A percentile compares a stretch with the other conserved stretches of the same genome.
These are phyloP conservation scores for Globisporangium spiculum DNA, from an alignment of 352 stramenopile species.

Conservation along the genomic window DNA sequence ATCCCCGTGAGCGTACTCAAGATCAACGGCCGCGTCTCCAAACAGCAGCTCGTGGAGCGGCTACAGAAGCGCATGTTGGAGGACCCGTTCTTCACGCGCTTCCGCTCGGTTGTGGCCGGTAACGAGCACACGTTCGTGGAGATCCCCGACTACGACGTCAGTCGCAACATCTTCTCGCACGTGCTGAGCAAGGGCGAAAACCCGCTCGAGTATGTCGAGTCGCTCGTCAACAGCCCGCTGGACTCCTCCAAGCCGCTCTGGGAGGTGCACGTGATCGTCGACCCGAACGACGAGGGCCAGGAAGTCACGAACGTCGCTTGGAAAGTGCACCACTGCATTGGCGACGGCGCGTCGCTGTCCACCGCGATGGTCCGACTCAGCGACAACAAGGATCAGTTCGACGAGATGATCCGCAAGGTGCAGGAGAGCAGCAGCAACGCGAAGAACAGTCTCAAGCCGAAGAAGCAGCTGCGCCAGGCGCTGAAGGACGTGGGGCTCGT, in stretches of 20 bases:
- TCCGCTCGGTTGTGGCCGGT: conserved; percentile 55
- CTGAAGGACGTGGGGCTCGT: conserved; percentile 30
- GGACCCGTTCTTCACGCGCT: conserved; percentile 71
- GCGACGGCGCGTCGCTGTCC: conserved; percentile 64
- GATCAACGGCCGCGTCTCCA: conserved; percentile 43
- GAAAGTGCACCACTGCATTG: conserved; percentile 80
- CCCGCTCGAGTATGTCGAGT: conserved; percentile 61
- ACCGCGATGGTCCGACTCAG: conserved; percentile 66
- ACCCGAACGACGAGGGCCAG: conserved; percentile 24
- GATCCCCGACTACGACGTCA: conserved; percentile 50
- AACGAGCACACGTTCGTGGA: conserved; percentile 57
- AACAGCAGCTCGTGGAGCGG: conserved; percentile 41
- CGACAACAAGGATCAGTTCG: conserved; percentile 63
- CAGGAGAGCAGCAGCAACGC: conserved; percentile 27
- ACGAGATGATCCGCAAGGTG: conserved; percentile 59
- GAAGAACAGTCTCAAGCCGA: conserved; percentile 21
- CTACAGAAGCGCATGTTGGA: conserved; percentile 46
- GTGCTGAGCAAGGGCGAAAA: conserved; percentile 48
- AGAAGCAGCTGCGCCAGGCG: conserved; percentile 22
- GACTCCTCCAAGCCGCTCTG: conserved; percentile 71
- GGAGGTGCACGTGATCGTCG: conserved; percentile 66
- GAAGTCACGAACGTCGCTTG: conserved; percentile 50
- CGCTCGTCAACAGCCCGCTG: conserved; percentile 65
- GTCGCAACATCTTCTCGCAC: conserved; percentile 56
- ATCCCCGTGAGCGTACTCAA: conserved; percentile 70